Evolutionary conservation across 1,139 yeast species (phyloP), one percentile per base, ranked within the genome.

Genomic region (Pichia sp.): DNA sequence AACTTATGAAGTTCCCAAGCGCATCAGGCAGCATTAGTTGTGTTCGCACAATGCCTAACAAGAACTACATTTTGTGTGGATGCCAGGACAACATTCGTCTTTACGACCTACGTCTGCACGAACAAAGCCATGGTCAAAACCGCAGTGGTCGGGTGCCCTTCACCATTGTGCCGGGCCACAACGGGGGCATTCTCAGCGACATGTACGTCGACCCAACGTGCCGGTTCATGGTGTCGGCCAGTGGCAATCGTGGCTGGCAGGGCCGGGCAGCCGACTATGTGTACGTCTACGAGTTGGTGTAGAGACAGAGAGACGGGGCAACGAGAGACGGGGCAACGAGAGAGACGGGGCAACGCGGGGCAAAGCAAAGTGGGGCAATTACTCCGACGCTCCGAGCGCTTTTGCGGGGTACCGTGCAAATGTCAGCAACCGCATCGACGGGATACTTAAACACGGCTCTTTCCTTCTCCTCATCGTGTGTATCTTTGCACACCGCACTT

Each of bases 191-290:
- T 13, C 59, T 76, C 38, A 68, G 76, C 48, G 74, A 78, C 38
- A 65, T 84, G 50, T 69, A 75, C 49, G 81, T 89, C 26, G 97
- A 89, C 58, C 91, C 88, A 31, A 83, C 91, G 1, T 88, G 94
- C 35, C 67, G 91, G 50, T 91, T 85, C 60, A 71, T 91, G 79
- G 76, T 89, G 13, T 82, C 95, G 56, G 81, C 97, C 1, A 84
- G 95, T 61, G 98, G 98, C 7, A 86, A 84, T 52, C 74, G 97
- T 56, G 98, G 98, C 4, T 89, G 96, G 96, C 91, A 83, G 55
- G 85, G 95, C 3, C 65, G 69, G 26, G 74, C 80, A 31, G 83
- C 94, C 0, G 98, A 91, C 48, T 74, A 80, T 23, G 84, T 85
- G 7, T 71, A 88, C 53, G 70, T 88, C 31, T 89, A 88, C 60